Evolutionary conservation across 2,329 filamentous ascomycete genomes (phyloP).

Genomic region (Lecanicillium sp.): DNA sequence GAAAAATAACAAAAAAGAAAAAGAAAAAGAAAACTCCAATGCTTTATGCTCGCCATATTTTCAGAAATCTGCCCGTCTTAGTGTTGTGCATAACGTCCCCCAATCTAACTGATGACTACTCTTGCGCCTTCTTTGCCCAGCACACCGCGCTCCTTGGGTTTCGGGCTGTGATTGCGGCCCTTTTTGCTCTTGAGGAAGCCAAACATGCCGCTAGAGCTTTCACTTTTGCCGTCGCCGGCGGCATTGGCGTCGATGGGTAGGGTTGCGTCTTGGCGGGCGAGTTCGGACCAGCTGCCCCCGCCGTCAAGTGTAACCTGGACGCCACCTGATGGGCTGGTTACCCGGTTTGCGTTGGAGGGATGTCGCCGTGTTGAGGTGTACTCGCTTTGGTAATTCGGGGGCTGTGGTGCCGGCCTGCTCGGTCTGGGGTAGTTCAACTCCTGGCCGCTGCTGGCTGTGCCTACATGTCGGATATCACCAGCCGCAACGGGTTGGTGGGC

Average conservation of each 20-base stretch:
- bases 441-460: slow-evolving; percentile 3
- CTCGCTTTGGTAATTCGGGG: slow-evolving; percentile 40
- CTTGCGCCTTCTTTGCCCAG: slow-evolving; percentile 91
- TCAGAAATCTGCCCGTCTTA: no score
- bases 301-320: slow-evolving; percentile 89
- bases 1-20: neutral
- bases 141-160: slow-evolving; percentile 88
- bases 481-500: no score
- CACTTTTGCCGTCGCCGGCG: slow-evolving; percentile 41
- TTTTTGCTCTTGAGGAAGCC: slow-evolving; percentile 86
- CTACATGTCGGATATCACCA: neutral
- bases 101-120: slow-evolving; percentile 64
- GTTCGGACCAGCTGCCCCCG: slow-evolving; percentile 81
- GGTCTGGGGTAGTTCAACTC: slow-evolving; percentile 8
- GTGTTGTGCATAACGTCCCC: no score
- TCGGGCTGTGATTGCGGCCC: slow-evolving; percentile 83
- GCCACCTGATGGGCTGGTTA: slow-evolving; percentile 72
- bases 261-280: slow-evolving; percentile 76
- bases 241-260: slow-evolving; percentile 59
- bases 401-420: slow-evolving; percentile 24
- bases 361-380: slow-evolving; percentile 35
- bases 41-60: slow-evolving; percentile 3
- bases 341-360: slow-evolving; percentile 56
- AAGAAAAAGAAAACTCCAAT: slow-evolving; percentile 2
- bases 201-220: slow-evolving; percentile 72